These are phyloP conservation scores for Aureobasidium pullulans DNA, from an alignment of 2,329 filamentous ascomycete species.

Conservation along the genomic window DNA sequence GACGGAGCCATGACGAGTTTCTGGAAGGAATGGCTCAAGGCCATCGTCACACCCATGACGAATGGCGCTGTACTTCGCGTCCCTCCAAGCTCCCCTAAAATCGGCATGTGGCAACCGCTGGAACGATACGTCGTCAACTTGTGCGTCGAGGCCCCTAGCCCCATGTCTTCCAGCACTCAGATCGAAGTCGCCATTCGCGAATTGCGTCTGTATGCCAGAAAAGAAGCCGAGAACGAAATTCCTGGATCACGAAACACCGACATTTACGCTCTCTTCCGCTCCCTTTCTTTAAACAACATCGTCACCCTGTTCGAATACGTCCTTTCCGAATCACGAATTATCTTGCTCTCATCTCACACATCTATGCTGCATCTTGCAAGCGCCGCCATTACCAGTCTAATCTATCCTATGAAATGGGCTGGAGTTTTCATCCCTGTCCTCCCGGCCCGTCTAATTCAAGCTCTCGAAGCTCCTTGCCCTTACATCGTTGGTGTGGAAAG, in stretches of 20 bases:
- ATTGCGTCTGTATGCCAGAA: constrained; percentile 81
- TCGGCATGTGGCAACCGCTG: constrained; percentile 91
- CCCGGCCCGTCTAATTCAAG: constrained; percentile 78
- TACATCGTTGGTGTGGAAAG: constrained; percentile 96
- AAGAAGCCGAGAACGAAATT: constrained; percentile 87
- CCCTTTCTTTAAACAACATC: constrained; percentile 84
- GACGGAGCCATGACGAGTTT: constrained; percentile 79
- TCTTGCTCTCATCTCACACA: constrained; percentile 90
- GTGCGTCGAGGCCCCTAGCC: constrained; percentile 89
- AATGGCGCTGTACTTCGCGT: constrained; percentile 77
- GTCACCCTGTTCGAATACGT: constrained; percentile 89
- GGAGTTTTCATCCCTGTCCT: constrained; percentile 91
- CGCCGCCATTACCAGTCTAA: constrained; percentile 72
- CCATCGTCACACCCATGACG: constrained; percentile 90
- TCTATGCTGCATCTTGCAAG: constrained; percentile 93
- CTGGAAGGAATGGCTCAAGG: constrained; percentile 98
- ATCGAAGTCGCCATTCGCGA: constrained; percentile 88
- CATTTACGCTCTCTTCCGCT: constrained; percentile 85
- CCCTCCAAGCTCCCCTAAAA: constrained; percentile 77
- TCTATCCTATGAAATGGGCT: constrained; percentile 89
- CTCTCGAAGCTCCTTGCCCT: constrained; percentile 87
- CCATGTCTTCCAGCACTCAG: constrained; percentile 88
- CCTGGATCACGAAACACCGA: constrained; percentile 88
- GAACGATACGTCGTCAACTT: constrained; percentile 96
- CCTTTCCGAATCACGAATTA: constrained; percentile 87